Evolutionary conservation across 2,329 filamentous ascomycete species (phyloP).

Genomic region (Talaromyces sp.): DNA sequence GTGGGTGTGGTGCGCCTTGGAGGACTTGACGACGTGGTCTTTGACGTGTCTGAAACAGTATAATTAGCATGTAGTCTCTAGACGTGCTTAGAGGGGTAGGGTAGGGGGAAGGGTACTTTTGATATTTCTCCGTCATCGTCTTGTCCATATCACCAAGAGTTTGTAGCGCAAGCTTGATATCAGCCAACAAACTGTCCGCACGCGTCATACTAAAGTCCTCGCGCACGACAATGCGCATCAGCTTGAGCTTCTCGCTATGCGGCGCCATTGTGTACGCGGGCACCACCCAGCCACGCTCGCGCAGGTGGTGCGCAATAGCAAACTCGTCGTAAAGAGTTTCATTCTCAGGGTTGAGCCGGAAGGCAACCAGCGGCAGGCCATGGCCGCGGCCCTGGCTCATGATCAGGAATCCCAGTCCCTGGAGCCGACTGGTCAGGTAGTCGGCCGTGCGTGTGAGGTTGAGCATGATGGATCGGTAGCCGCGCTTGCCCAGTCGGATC

Average conservation of each 20-base stretch:
- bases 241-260: slow-evolving; percentile 75
- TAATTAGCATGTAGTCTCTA: not conserved
- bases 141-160: slow-evolving; percentile 70
- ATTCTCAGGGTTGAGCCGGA: slow-evolving; percentile 62
- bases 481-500: slow-evolving; percentile 87
- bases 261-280: slow-evolving; percentile 98
- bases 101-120: slow-evolving; percentile 47
- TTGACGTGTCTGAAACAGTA: slow-evolving; percentile 43
- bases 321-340: slow-evolving; percentile 67
- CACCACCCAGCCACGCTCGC: slow-evolving; percentile 85
- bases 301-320: slow-evolving; percentile 75
- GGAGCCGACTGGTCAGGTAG: slow-evolving; percentile 71
- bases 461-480: slow-evolving; percentile 88
- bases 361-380: slow-evolving; percentile 85
- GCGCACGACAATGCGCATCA: slow-evolving; percentile 86
- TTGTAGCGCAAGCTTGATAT: slow-evolving; percentile 72
- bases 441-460: slow-evolving; percentile 88
- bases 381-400: slow-evolving; percentile 75
- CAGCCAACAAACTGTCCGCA: slow-evolving; percentile 71
- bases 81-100: not conserved
- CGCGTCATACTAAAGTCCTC: slow-evolving; percentile 84
- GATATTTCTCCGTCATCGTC: slow-evolving; percentile 64
- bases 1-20: slow-evolving; percentile 50
- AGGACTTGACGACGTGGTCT: slow-evolving; percentile 51
- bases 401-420: slow-evolving; percentile 76